Evolutionary conservation across 495 filamentous ascomycete genomes (phyloP), one percentile per base, ranked within the genome.

Genomic region (Aspergillus carlsbadensis): DNA sequence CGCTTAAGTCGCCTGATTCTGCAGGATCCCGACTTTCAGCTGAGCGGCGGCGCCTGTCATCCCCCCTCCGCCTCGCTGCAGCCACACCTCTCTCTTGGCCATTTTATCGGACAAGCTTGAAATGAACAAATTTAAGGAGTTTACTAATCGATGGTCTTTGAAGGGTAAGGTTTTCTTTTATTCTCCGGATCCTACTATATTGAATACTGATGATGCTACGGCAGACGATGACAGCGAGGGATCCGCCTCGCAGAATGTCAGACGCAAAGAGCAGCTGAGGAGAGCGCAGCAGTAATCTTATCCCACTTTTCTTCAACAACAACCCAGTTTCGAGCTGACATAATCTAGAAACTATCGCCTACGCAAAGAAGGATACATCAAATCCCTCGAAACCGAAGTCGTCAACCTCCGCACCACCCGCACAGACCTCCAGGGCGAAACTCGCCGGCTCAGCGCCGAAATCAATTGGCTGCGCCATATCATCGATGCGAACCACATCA

Each of bases 41-140:
- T 29, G 26, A 29, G 26, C 26, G 8, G 8, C n/a, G n/a, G n/a
- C n/a, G n/a, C 3, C 26, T 4, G 3, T 29, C 26, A 29, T 29
- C 26, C 8, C 8, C 3, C 26, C 26, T 29, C 26, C 26, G 26
- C 26, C 8, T 8, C 26, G 4, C 26, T 29, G 26, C 26, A 29
- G 8, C 26, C 26, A 29, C 26, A 29, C 3, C n/a, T n/a, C n/a
- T n/a, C n/a, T n/a, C n/a, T n/a, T n/a, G n/a, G n/a, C n/a, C n/a
- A n/a, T n/a, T n/a, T n/a, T 29, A 3, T 29, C 26, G 4, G 8
- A 29, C 26, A 29, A 29, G 3, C 3, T 8, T 8, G 26, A 3
- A n/a, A 52, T 52, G 49, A 33, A 41, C 22, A 52, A 18, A 14
- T n/a, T 52, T n/a, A 40, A 40, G 36, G 22, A n/a, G 0, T 52